phyloP scores from a whole-genome alignment of 1,284 basidiomycete species.

The Sphaerobolus stellatus region DNA sequence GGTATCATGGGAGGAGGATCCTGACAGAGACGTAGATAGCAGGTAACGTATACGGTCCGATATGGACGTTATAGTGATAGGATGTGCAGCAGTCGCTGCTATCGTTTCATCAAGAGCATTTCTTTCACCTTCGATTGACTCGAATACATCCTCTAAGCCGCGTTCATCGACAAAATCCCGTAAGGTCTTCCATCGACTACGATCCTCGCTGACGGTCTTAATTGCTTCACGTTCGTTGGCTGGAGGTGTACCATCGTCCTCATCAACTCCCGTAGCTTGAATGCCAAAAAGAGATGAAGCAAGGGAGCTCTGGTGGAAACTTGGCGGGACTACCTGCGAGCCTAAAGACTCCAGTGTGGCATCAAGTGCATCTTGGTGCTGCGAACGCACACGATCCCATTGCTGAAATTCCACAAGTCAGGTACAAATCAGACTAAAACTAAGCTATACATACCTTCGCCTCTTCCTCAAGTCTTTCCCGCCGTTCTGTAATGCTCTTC shows the following conservation, averaged over 20 bases:
- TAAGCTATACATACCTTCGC: slow-evolving; percentile 50
- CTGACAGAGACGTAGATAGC: background rate
- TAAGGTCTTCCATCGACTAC: slow-evolving; percentile 71
- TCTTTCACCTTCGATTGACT: slow-evolving; percentile 68
- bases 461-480: slow-evolving; percentile 54
- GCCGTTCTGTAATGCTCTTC: slow-evolving; percentile 69
- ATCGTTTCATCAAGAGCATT: slow-evolving; percentile 52
- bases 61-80: slow-evolving; percentile 1
- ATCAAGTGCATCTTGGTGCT: slow-evolving; percentile 63
- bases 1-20: background rate
- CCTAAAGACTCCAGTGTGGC: slow-evolving; percentile 67
- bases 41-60: background rate
- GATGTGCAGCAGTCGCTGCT: slow-evolving; percentile 10
- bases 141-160: slow-evolving; percentile 70
- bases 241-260: slow-evolving; percentile 11
- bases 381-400: slow-evolving; percentile 63
- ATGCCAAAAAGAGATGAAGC: slow-evolving; percentile 75
- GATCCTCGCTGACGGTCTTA: slow-evolving; percentile 34
- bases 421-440: background rate
- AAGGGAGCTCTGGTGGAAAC: slow-evolving; percentile 64
- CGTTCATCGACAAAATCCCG: slow-evolving; percentile 80
- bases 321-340: slow-evolving; percentile 67
- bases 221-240: slow-evolving; percentile 22
- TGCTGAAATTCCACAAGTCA: slow-evolving; percentile 42
- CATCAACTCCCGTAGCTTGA: slow-evolving; percentile 52